phyloP scores from a whole-genome alignment of 345 rosid species.

The Fremontodendron californicum region DNA sequence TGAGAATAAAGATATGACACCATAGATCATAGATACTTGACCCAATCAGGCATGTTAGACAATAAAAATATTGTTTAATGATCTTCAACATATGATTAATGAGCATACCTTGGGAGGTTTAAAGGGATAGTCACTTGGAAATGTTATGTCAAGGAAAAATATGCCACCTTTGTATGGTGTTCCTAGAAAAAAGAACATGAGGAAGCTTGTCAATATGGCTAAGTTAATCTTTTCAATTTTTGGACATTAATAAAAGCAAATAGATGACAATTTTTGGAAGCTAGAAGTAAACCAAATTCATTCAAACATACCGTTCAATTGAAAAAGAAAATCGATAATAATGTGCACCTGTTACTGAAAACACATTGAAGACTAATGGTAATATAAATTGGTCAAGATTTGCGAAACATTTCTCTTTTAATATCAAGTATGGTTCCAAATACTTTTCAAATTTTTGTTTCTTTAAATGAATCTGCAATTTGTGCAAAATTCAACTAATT shows the following conservation, averaged over 20 bases:
- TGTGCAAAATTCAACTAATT: background rate
- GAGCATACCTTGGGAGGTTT: constrained; percentile 78
- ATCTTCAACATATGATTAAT: background rate
- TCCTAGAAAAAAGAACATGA: constrained; percentile 34
- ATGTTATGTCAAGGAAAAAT: constrained; percentile 69
- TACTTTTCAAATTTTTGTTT: background rate
- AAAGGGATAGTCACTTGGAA: constrained; percentile 85
- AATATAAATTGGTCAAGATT: background rate
- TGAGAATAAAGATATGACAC: background rate
- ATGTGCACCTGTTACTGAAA: background rate
- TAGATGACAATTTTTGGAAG: background rate
- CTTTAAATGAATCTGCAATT: background rate
- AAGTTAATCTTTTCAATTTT: background rate
- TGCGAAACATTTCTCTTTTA: background rate
- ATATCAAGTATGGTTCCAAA: background rate
- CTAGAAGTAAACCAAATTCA: background rate
- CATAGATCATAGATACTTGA: too few relatives aligned
- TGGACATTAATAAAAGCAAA: background rate
- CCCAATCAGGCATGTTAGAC: background rate
- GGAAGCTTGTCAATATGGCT: constrained; percentile 2
- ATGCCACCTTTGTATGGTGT: constrained; percentile 89
- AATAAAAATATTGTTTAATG: background rate
- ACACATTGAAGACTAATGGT: background rate
- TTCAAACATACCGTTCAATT: background rate
- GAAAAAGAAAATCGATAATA: background rate